Evolutionary conservation across 2,329 filamentous ascomycete genomes (phyloP).

Genomic region (Annulohypoxylon truncatum): DNA sequence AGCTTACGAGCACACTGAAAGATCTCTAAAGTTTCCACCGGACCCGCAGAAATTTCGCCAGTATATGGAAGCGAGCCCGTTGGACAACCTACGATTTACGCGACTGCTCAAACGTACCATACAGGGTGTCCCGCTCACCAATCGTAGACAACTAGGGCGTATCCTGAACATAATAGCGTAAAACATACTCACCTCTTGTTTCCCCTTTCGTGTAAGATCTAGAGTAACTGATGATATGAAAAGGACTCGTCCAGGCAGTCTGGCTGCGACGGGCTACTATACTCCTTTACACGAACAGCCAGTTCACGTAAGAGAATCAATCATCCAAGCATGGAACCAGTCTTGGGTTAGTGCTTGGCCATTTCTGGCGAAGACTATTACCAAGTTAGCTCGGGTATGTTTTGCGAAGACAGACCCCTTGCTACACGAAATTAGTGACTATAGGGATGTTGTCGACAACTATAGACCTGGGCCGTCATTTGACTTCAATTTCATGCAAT

Average conservation of each 20-base stretch:
- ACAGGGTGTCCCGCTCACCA: slow-evolving; percentile 49
- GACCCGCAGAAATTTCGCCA: slow-evolving; percentile 59
- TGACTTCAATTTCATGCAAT: slow-evolving; percentile 71
- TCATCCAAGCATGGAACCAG: slow-evolving; percentile 71
- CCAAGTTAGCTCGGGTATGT: slow-evolving; percentile 63
- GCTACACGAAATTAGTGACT: slow-evolving; percentile 67
- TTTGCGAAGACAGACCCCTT: slow-evolving; percentile 67
- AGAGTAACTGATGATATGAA: slow-evolving; percentile 28
- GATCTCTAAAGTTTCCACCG: slow-evolving; percentile 54
- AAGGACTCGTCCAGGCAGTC: slow-evolving; percentile 71
- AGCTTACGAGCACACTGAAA: slow-evolving; percentile 55
- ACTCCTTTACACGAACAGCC: slow-evolving; percentile 72
- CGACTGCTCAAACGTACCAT: slow-evolving; percentile 60
- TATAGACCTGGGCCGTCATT: slow-evolving; percentile 64
- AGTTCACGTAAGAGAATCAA: slow-evolving; percentile 67
- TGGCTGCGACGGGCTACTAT: slow-evolving; percentile 75
- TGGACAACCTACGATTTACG: slow-evolving; percentile 64
- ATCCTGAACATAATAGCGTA: slow-evolving; percentile 59
- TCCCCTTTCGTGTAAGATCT: background rate
- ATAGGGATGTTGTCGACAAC: slow-evolving; percentile 63
- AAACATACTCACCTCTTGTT: slow-evolving; percentile 29
- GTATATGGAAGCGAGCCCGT: slow-evolving; percentile 65
- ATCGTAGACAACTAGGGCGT: slow-evolving; percentile 53
- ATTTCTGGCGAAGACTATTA: slow-evolving; percentile 66
- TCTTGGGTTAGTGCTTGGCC: slow-evolving; percentile 68